phyloP scores from a whole-genome alignment of 352 stramenopile genomes.

The Phytophthora crassamura region DNA sequence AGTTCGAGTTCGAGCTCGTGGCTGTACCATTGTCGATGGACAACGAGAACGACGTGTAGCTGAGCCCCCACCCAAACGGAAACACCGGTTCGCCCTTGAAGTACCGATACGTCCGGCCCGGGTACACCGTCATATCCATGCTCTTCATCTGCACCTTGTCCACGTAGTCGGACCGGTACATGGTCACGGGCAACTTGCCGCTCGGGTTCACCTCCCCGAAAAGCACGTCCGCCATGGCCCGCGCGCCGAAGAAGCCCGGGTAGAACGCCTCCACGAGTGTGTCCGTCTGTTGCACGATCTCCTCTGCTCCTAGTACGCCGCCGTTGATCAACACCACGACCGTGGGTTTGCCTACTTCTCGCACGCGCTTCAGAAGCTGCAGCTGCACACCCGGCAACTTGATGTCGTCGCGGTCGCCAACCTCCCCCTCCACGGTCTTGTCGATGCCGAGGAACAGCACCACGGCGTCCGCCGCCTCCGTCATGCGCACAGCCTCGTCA shows the following conservation, averaged over 20 bases:
- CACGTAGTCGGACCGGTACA: constrained; percentile 81
- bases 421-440: constrained; percentile 74
- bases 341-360: constrained; percentile 53
- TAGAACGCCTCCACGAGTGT: constrained; percentile 79
- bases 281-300: constrained; percentile 63
- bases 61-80: constrained; percentile 88
- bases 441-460: constrained; percentile 87
- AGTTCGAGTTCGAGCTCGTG: not conserved
- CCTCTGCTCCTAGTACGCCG: constrained; percentile 74
- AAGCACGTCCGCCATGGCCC: constrained; percentile 81
- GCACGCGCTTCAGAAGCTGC: constrained; percentile 67
- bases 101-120: constrained; percentile 89
- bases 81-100: constrained; percentile 87
- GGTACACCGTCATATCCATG: constrained; percentile 88
- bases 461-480: constrained; percentile 47
- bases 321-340: constrained; percentile 90
- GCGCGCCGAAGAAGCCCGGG: constrained; percentile 72
- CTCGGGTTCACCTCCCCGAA: constrained; percentile 83
- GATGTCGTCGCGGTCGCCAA: constrained; percentile 68
- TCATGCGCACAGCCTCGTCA: constrained; percentile 42
- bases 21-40: constrained; percentile 9
- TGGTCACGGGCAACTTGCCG: constrained; percentile 84
- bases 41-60: constrained; percentile 84
- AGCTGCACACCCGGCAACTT: constrained; percentile 69
- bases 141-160: constrained; percentile 74